Percentiles rank a stretch among this genome's conserved stretches.
Evolutionary conservation across 352 stramenopile genomes (phyloP).

Genomic region (Globisporangium acanthophoron): DNA sequence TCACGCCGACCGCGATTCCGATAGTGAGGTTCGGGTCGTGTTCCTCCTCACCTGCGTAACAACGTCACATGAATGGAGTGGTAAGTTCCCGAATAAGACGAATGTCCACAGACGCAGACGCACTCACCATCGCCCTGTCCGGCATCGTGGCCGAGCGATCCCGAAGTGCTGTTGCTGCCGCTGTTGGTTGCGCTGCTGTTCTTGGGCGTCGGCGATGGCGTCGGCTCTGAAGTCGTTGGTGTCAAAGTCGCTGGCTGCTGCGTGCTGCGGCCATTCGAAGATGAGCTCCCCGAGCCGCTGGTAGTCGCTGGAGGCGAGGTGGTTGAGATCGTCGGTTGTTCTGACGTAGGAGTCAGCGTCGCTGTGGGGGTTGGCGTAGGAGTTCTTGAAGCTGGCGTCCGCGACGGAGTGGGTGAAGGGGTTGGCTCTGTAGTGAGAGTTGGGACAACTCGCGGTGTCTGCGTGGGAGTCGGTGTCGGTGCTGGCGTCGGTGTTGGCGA

Average conservation of each 20-base stretch:
- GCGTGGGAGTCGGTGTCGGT: not conserved
- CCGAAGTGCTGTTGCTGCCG: not conserved
- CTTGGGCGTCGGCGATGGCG: not conserved
- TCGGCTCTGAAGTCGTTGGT: not conserved
- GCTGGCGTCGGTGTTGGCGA: not conserved
- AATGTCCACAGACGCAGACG: not conserved
- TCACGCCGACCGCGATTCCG: not conserved
- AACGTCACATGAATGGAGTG: not conserved
- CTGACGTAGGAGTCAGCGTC: not conserved
- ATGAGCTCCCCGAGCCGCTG: not conserved
- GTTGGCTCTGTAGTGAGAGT: not conserved
- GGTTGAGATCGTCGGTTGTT: not conserved
- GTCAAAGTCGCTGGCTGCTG: not conserved
- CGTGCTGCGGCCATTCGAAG: not conserved
- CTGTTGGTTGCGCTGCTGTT: not conserved
- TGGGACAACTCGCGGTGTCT: not conserved
- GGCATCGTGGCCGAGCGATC: not conserved
- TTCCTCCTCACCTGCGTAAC: not conserved
- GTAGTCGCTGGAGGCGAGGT: not conserved
- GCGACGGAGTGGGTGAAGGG: not conserved
- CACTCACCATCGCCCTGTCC: not conserved
- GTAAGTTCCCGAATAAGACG: not conserved
- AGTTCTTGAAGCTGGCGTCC: not conserved
- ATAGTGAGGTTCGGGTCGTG: conserved; percentile 1
- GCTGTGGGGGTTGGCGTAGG: not conserved